Conservation (phyloP, 768 basidiomycete genomes). For the Mycena maculata region DNA sequence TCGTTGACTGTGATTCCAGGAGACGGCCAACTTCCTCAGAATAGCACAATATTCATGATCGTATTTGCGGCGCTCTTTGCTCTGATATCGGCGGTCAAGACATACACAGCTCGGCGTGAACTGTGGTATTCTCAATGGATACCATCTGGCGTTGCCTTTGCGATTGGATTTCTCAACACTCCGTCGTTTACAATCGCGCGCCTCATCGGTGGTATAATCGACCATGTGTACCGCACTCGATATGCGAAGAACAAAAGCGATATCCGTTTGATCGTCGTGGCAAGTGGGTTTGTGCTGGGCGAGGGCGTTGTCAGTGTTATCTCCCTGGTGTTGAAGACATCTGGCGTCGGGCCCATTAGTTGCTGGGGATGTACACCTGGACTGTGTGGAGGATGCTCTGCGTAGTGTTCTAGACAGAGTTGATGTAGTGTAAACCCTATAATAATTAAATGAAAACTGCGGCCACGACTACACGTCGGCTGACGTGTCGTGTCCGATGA, state of each 20-base stretch:
- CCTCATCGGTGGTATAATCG: conserved; percentile 86
- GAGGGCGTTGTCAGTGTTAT: conserved; percentile 92
- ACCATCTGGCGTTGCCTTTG: conserved; percentile 94
- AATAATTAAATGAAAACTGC: too few relatives aligned
- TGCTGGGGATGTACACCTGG: conserved; percentile 91
- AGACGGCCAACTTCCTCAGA: conserved; percentile 84
- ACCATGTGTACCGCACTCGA: conserved; percentile 72
- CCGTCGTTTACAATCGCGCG: conserved; percentile 95
- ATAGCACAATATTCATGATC: conserved; percentile 83
- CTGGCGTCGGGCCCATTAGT: conserved; percentile 79
- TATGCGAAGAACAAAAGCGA: conserved; percentile 65
- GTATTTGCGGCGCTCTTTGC: conserved; percentile 80
- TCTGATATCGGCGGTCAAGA: conserved; percentile 73
- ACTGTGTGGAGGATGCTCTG: conserved; percentile 76
- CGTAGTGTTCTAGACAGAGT: conserved; percentile 23
- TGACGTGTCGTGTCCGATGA: too few relatives aligned
- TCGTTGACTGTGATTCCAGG: conserved; percentile 58
- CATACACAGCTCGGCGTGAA: conserved; percentile 61
- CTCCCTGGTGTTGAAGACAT: conserved; percentile 77
- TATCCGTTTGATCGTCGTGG: conserved; percentile 85
- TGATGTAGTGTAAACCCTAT: not conserved
- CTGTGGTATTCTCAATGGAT: conserved; percentile 78
- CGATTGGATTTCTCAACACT: conserved; percentile 95
- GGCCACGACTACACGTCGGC: too few relatives aligned
- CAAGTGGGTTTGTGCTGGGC: conserved; percentile 95